phyloP scores from a whole-genome alignment of 805 yeast genomes.

The Metschnikowia corniflorae region DNA sequence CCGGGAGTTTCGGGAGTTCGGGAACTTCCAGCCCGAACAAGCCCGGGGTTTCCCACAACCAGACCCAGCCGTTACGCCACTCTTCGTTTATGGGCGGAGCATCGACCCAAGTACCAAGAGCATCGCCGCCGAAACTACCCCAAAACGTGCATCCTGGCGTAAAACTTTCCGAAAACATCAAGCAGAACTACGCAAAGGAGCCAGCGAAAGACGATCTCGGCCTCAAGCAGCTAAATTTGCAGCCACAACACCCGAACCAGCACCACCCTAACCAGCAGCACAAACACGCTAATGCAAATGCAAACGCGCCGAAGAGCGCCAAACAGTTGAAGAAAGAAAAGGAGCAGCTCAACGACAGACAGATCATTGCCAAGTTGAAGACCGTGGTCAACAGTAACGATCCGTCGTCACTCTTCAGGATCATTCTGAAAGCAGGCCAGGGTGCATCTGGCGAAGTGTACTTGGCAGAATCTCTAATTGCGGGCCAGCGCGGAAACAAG shows the following conservation, averaged over 20 bases:
- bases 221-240: constrained; percentile 14
- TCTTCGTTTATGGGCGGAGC: constrained; percentile 25
- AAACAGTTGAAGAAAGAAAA: constrained; percentile 40
- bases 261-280: not conserved
- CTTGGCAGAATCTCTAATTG: constrained; percentile 63
- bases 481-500: constrained; percentile 46
- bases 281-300: constrained; percentile 3
- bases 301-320: constrained; percentile 26
- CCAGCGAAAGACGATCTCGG: constrained; percentile 3
- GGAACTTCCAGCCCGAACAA: constrained; percentile 1
- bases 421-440: constrained; percentile 87
- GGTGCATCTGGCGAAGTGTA: constrained; percentile 98
- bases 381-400: constrained; percentile 80
- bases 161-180: constrained; percentile 26
- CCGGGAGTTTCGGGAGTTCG: not conserved
- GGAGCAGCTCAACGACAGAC: constrained; percentile 72
- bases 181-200: constrained; percentile 22
- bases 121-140: constrained; percentile 31
- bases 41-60: constrained; percentile 13
- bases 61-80: constrained; percentile 13
- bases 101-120: constrained; percentile 16
- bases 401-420: constrained; percentile 78
- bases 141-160: constrained; percentile 31
- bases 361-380: constrained; percentile 73
- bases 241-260: constrained; percentile 16